Evolutionary conservation across 2,329 filamentous ascomycete species (phyloP), one percentile per base, ranked within the genome.

Genomic region (Acrocalymma vagum): DNA sequence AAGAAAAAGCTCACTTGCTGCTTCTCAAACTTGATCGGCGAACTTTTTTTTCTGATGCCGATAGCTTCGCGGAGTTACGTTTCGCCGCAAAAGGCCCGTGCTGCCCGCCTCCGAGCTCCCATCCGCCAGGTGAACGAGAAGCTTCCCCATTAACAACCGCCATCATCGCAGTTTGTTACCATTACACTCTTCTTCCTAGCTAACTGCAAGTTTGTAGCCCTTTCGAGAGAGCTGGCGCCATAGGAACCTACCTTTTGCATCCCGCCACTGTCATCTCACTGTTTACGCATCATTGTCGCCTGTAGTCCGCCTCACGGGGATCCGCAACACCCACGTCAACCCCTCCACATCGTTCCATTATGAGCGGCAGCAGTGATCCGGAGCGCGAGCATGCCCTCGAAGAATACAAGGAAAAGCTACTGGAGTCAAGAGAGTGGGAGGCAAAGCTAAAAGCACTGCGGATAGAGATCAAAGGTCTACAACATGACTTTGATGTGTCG

Each of bases 351-450:
- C 26, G 29, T 40, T 31, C 32, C 48, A 60, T 43, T 44, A 72
- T 72, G 67, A 70, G 67, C 57, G 60, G 56, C 45, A 62, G 60
- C 49, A 57, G 56, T 42, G 76, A 78, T 48, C 72, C 76, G n/a
- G 77, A 78, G 69, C 70, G 76, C 55, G 71, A 77, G 39, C 73
- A 78, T 42, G 74, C 77, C 40, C 73, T 79, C 42, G 73, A 78
- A 22, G 72, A 76, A 55, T 79, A 78, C 72, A 79, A 78, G 69
- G 64, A 60, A 33, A 78, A 78, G 68, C 69, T 79, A 62, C 82
- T 96, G 65, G 93, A 99, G 74, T 95, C 95, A 61, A 85, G 95
- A 74, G 94, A 99, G 81, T 97, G 91, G 91, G 95, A 99, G 74
- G 87, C 93, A 36, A 99, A 97, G 81, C 83, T 99, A 48, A 99